phyloP scores from a whole-genome alignment of 2,329 filamentous ascomycete genomes.

The Aspergillus tanneri region DNA sequence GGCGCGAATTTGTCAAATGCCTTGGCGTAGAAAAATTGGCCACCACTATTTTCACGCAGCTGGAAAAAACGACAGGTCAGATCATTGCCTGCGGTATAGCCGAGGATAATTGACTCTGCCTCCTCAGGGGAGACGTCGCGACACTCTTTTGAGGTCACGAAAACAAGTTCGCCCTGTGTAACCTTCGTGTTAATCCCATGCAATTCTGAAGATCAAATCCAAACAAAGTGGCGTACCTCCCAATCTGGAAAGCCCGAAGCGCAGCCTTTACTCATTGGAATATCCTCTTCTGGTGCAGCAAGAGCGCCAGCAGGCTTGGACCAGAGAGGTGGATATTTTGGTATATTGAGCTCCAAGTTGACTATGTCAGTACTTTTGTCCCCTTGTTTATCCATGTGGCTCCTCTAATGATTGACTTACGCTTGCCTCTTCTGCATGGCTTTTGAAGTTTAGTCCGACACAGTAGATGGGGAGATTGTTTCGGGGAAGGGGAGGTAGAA shows the following conservation, averaged over 20 bases:
- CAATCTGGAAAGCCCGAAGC: no score
- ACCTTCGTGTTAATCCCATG: no score
- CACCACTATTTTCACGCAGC: constrained; percentile 25
- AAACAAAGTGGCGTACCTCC: no score
- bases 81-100: constrained; percentile 37
- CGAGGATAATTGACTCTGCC: constrained; percentile 30
- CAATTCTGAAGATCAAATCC: no score
- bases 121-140: constrained; percentile 24
- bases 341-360: constrained; percentile 18
- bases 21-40: constrained; percentile 45
- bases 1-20: constrained; percentile 41
- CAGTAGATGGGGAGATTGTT: constrained; percentile 32
- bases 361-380: not conserved
- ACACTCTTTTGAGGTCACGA: constrained; percentile 28
- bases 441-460: constrained; percentile 33
- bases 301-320: constrained; percentile 32
- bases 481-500: constrained; percentile 31
- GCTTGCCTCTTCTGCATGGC: constrained; percentile 26
- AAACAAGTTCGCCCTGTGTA: constrained; percentile 30
- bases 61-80: constrained; percentile 34
- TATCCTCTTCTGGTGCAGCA: constrained; percentile 26
- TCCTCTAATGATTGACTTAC: constrained; percentile 14
- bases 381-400: not conserved
- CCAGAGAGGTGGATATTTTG: constrained; percentile 32
- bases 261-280: constrained; percentile 34